A percentile compares a stretch with the other conserved stretches of the same genome.
These are phyloP conservation scores for Ophiostoma ulmi DNA, from an alignment of 2,329 filamentous ascomycete genomes.

Conservation along the genomic window DNA sequence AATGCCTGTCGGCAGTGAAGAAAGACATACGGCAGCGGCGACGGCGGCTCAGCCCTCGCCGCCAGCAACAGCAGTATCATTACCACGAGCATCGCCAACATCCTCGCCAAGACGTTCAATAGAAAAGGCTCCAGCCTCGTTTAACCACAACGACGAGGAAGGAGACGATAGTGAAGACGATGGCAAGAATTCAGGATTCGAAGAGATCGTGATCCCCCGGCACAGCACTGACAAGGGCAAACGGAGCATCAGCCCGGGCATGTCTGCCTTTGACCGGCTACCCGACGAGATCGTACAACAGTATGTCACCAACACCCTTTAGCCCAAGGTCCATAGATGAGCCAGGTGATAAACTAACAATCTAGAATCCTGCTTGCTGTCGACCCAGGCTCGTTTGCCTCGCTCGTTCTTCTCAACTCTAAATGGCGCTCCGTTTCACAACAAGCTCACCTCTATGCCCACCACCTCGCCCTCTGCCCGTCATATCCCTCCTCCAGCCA, in stretches of 20 bases:
- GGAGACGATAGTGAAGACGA: neutral
- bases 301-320: slow-evolving; percentile 39
- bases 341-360: neutral
- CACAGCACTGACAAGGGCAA: slow-evolving; percentile 3
- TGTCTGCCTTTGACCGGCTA: slow-evolving; percentile 48
- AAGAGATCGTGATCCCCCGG: neutral
- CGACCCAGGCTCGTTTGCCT: slow-evolving; percentile 61
- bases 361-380: slow-evolving; percentile 55
- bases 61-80: neutral
- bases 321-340: neutral
- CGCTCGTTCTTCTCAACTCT: slow-evolving; percentile 58
- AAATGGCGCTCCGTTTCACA: slow-evolving; percentile 63
- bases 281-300: slow-evolving; percentile 67
- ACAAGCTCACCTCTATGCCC: slow-evolving; percentile 57
- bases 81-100: neutral
- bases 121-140: neutral
- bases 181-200: neutral
- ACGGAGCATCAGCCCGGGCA: slow-evolving; percentile 7
- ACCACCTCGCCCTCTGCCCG: slow-evolving; percentile 57
- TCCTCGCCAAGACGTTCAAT: neutral
- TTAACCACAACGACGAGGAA: neutral
- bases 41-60: neutral
- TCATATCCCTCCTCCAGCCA: slow-evolving; percentile 48
- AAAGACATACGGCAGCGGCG: neutral
- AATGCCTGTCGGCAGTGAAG: slow-evolving; percentile 2